Base-by-base conservation (phyloP, 768 basidiomycete species). In the Mycena kentingensis region DNA sequence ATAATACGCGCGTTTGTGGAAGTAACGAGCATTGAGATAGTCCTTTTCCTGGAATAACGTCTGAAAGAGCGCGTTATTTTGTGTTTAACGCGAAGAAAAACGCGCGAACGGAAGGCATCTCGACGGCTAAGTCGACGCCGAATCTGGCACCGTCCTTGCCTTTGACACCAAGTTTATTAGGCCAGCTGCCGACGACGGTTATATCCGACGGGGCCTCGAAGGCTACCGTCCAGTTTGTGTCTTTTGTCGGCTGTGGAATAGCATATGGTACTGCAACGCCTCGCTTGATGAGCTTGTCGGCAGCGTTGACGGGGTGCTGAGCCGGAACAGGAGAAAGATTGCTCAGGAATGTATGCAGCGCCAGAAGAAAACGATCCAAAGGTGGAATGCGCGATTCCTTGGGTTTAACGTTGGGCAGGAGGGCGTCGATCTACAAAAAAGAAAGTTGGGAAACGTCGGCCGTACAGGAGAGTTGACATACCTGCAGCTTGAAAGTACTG, bases 11-110 rank as follows among this genome's bases (percentile, higher is more conserved):
- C 91, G 79, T 65, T 98, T 98, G 65, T 95, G 88, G 66, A 96
- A 95, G 67, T 88, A 93, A 11, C 97, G 83, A 7, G 85, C 81
- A 64, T 94, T 87, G 51, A 93, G 75, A 58, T 93, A 91, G 65
- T 98, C 95, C 66, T 98, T 99, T 63, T 95, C 92, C 73, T 96
- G 92, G 63, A 98, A 95, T n/a, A 97, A 73, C 41, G 60, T 67
- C 88, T 90, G 18, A 12, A 50, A n/a, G 18, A n/a, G n/a, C n/a
- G n/a, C n/a, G n/a, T n/a, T n/a, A n/a, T n/a, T n/a, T 32, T 31
- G 51, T 10, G 26, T 69, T 26, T 66, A 57, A 46, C 12, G 13
- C 21, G 8, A 46, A 51, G 52, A 6, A 13, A 18, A 15, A 10
- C 7, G 48, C 15, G 25, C 85, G 60, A 63, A 91, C 92, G 32